Base-by-base conservation (phyloP, 1,284 basidiomycete species). In the Sanguinoderma infundibulare region DNA sequence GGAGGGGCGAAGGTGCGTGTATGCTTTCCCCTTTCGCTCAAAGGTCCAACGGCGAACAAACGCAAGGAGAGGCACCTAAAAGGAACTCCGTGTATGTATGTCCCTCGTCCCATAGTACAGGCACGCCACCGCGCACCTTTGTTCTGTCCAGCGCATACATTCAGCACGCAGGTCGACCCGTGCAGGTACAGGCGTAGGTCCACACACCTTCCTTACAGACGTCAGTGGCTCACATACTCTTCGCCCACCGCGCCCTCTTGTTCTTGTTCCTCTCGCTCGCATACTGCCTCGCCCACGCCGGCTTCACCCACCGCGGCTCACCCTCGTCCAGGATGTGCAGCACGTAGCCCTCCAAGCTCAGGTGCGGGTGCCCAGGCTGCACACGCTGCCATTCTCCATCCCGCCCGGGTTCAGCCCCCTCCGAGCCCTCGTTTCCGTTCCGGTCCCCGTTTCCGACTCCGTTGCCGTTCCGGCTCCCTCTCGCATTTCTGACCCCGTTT, bases 251-350 rank as follows among this genome's bases (percentile, higher is more conserved):
- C 46, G 17, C 46, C 28, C 46, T 30, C 46, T 47, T 47, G 15
- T 28, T 7, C 46, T 32, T 47, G 15, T 28, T 7, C 46, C 26
- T 51, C 34, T 26, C 50, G 40, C 15, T 20, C 54, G 44, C 55
- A 15, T 60, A 57, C 14, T 15, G 8, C 44, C 36, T 26, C 51
- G 55, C 55, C 49, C 55, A 54, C 44, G 20, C 17, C 55, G 9
- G 26, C 59, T 57, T 60, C 39, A 63, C 59, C 62, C 62, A 63
- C 32, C 55, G 50, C 34, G 62, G 62, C 47, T 20, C 40, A 26
- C 53, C 47, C 46, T 42, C 35, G 17, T 60, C 47, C 34, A 57
- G 24, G 36, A 63, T 4, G 34, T 57, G 59, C 52, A 63, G 24
- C 52, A 63, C 55, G 17, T 57, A 55, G 34, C 59, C 62, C 51